Conservation (phyloP, 345 rosid genomes). For the Brassica cretica region DNA sequence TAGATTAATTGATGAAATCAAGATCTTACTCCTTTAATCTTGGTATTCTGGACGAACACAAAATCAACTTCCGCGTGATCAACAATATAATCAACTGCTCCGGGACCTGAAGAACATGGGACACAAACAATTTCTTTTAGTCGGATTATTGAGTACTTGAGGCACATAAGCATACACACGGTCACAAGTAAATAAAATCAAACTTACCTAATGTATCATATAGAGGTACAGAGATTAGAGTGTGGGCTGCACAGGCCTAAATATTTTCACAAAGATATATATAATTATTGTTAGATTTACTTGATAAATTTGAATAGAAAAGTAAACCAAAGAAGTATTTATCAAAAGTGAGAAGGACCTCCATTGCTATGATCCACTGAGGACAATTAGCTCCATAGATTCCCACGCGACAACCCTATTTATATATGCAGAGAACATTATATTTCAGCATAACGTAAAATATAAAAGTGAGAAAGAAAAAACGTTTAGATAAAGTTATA, state of each 20-base stretch:
- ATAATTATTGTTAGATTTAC: background rate
- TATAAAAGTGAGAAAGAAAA: background rate
- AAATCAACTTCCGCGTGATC: slow-evolving; percentile 82
- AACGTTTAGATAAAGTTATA: slow-evolving; percentile 38
- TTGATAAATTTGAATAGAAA: background rate
- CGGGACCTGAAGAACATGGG: slow-evolving; percentile 56
- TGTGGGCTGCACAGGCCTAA: slow-evolving; percentile 79
- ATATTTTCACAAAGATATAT: slow-evolving; percentile 23
- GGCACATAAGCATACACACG: background rate
- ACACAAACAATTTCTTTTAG: background rate
- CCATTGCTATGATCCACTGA: slow-evolving; percentile 93
- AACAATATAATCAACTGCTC: slow-evolving; percentile 80
- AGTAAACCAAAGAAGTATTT: background rate
- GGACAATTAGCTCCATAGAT: slow-evolving; percentile 92
- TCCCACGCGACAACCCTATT: slow-evolving; percentile 85
- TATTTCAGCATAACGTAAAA: background rate
- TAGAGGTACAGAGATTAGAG: slow-evolving; percentile 83
- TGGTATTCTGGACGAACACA: slow-evolving; percentile 81
- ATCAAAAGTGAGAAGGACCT: slow-evolving; percentile 46
- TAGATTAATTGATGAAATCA: background rate
- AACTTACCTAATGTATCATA: slow-evolving; percentile 86
- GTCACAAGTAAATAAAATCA: background rate
- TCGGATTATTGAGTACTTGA: background rate
- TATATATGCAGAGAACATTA: background rate
- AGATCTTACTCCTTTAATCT: slow-evolving; percentile 57